phyloP scores from a whole-genome alignment of 495 filamentous ascomycete genomes.

The Recurvomyces mirabilis region DNA sequence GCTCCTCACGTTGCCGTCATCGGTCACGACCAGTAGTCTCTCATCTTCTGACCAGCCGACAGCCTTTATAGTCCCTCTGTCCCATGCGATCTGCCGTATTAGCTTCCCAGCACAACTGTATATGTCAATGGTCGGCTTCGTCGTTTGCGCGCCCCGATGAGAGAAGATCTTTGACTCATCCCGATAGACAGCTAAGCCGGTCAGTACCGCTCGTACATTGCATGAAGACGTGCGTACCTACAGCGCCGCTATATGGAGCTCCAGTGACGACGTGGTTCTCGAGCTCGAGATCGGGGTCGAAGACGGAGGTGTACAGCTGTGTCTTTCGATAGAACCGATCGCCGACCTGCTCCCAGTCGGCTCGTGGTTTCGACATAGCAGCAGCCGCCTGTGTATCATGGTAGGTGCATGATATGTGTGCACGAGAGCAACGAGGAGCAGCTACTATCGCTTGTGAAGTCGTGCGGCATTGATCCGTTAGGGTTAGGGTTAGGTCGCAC shows the following conservation, averaged over 20 bases:
- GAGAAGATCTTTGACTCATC: slow-evolving; percentile 76
- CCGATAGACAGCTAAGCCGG: slow-evolving; percentile 62
- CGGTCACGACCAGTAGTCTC: slow-evolving; percentile 75
- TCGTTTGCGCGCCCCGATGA: slow-evolving; percentile 56
- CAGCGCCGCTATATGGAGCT: slow-evolving; percentile 87
- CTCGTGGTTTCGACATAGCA: slow-evolving; percentile 50
- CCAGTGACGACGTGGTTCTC: slow-evolving; percentile 88
- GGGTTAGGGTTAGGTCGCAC: too few species aligned
- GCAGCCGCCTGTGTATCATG: neutral
- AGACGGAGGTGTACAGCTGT: slow-evolving; percentile 81
- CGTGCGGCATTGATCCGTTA: too few species aligned
- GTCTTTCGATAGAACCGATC: slow-evolving; percentile 90
- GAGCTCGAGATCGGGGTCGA: slow-evolving; percentile 83
- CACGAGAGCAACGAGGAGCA: too few species aligned
- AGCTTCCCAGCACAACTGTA: slow-evolving; percentile 86
- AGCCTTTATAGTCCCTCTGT: slow-evolving; percentile 77
- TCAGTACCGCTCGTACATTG: slow-evolving; percentile 7
- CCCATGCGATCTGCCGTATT: slow-evolving; percentile 73
- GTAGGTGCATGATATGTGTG: too few species aligned
- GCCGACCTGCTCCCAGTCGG: slow-evolving; percentile 86
- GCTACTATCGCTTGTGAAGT: too few species aligned
- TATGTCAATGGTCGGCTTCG: slow-evolving; percentile 81
- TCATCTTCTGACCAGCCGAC: slow-evolving; percentile 97
- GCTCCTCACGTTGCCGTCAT: slow-evolving; percentile 81
- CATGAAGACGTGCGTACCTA: slow-evolving; percentile 48